Evolutionary conservation across 78 protist species (phyloP).

Genomic region (Guillardia theta): DNA sequence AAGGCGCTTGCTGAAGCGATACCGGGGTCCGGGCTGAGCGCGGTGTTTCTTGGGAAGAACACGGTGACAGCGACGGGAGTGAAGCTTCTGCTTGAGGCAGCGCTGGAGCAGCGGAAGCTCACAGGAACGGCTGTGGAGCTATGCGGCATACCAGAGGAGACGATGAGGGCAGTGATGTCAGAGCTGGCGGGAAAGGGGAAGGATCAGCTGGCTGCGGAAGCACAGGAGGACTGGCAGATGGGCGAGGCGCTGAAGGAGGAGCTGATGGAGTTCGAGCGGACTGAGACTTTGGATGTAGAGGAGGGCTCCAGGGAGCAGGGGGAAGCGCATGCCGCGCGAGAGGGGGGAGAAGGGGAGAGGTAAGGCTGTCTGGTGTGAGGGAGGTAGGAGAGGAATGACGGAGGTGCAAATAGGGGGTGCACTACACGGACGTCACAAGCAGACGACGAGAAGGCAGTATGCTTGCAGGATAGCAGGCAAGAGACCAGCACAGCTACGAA

Average conservation of each 20-base stretch:
- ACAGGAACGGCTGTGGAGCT: not conserved
- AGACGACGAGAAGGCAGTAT: too few relatives aligned
- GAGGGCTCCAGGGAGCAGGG: not conserved
- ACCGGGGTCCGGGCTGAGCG: not conserved
- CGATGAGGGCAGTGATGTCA: not conserved
- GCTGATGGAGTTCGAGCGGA: not conserved
- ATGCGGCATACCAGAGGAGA: not conserved
- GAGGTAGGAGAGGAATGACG: too few relatives aligned
- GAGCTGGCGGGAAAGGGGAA: not conserved
- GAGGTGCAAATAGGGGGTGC: too few relatives aligned
- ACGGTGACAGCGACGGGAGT: not conserved
- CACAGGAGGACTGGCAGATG: too few relatives aligned
- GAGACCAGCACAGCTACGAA: not conserved
- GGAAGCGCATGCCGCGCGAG: not conserved
- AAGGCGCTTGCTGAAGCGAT: not conserved
- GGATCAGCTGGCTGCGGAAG: too few relatives aligned
- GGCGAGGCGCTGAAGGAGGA: not conserved
- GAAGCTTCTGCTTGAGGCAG: not conserved
- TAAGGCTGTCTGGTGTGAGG: too few relatives aligned
- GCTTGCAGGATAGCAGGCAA: too few relatives aligned
- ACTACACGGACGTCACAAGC: too few relatives aligned
- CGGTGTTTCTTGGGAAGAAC: not conserved
- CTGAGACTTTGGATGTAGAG: not conserved
- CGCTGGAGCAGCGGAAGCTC: not conserved
- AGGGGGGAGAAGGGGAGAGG: too few relatives aligned